These are phyloP conservation scores for Hyphopichia pseudoburtonii DNA, from an alignment of 1,139 yeast species.

Conservation along the genomic window DNA sequence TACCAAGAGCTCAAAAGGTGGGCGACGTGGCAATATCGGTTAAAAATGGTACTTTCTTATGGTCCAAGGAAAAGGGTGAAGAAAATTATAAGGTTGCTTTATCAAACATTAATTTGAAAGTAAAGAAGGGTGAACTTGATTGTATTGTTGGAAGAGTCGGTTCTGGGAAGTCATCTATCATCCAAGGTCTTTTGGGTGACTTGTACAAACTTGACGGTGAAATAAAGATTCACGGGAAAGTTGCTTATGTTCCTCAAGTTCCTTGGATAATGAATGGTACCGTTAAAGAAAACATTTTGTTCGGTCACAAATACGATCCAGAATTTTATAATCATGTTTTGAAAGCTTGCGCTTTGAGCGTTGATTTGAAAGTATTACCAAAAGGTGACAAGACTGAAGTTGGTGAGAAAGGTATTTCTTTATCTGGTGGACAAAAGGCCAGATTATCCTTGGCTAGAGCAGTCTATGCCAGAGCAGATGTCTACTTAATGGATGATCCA, in stretches of 20 bases:
- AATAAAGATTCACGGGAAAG: conserved; percentile 70
- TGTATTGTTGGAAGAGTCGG: conserved; percentile 96
- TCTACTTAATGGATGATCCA: conserved; percentile 86
- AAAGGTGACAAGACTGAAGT: conserved; percentile 91
- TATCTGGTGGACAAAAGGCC: conserved; percentile 97
- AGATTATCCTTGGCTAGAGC: conserved; percentile 92
- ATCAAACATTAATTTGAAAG: conserved; percentile 63
- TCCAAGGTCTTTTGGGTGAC: conserved; percentile 85
- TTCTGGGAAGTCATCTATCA: conserved; percentile 83
- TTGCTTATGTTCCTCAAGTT: conserved; percentile 89
- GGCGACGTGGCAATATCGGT: conserved; percentile 76
- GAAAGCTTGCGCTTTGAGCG: conserved; percentile 84
- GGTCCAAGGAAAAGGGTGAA: conserved; percentile 75
- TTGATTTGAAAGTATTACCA: conserved; percentile 75
- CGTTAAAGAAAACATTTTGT: conserved; percentile 83
- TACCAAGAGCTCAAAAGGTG: conserved; percentile 46
- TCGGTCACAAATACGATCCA: conserved; percentile 84
- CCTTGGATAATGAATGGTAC: conserved; percentile 96
- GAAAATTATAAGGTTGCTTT: conserved; percentile 71
- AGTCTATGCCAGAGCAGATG: conserved; percentile 91
- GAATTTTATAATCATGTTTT: conserved; percentile 76
- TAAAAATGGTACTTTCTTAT: conserved; percentile 77
- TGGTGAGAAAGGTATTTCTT: conserved; percentile 95
- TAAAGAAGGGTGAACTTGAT: conserved; percentile 76
- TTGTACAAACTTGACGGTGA: conserved; percentile 76